Conservation (phyloP, 1,139 yeast genomes). For the Suhomyces terraborum region DNA sequence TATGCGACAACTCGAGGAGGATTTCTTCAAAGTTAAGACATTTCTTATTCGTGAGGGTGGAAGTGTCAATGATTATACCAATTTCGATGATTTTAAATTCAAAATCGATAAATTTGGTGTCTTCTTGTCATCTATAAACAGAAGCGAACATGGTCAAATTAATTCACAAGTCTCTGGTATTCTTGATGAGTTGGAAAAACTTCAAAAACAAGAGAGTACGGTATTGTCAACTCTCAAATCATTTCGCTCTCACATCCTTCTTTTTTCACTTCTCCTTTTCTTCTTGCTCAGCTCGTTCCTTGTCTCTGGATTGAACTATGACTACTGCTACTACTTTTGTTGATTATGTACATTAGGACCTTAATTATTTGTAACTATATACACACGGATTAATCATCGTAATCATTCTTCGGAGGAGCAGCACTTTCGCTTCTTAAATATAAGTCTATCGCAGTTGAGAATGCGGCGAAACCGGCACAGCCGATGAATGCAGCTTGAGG, state of each 20-base stretch:
- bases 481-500: constrained; percentile 92
- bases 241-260: too few species aligned
- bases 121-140: background rate
- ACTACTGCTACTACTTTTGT: constrained; percentile 43
- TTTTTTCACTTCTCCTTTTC: constrained; percentile 7
- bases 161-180: constrained; percentile 3
- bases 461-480: constrained; percentile 97
- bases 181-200: constrained; percentile 14
- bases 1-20: constrained; percentile 1
- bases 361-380: constrained; percentile 14
- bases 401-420: constrained; percentile 85
- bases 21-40: constrained; percentile 3
- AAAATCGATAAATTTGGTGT: constrained; percentile 10
- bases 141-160: background rate
- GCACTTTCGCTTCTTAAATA: constrained; percentile 86
- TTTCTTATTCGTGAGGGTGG: constrained; percentile 3
- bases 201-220: constrained; percentile 5
- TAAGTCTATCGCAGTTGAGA: constrained; percentile 88
- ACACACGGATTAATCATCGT: constrained; percentile 58
- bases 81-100: background rate
- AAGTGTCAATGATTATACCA: constrained; percentile 1
- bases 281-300: constrained; percentile 25
- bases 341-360: constrained; percentile 19
- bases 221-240: background rate
- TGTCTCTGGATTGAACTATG: constrained; percentile 35